Percentiles rank a stretch among this genome's conserved stretches.
Evolutionary conservation across 2,329 filamentous ascomycete genomes (phyloP).

Genomic region (Ophiostoma ulmi): DNA sequence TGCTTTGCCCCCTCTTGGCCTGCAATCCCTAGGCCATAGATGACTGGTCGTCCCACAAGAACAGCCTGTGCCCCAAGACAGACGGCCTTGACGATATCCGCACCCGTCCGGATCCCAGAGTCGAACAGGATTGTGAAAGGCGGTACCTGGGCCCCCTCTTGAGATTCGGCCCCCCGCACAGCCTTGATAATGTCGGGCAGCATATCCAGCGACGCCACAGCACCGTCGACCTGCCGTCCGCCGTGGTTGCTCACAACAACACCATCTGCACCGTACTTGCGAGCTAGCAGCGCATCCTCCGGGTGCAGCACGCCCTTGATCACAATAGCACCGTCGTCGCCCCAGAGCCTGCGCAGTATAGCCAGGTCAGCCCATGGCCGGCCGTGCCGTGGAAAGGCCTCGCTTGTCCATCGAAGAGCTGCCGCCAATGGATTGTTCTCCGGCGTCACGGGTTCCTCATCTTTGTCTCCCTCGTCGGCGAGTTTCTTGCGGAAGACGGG

Average conservation of each 20-base stretch:
- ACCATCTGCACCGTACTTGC: constrained; percentile 43
- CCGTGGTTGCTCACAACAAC: constrained; percentile 57
- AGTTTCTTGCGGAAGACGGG: constrained; percentile 59
- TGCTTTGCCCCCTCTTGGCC: constrained; percentile 52
- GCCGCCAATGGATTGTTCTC: constrained; percentile 49
- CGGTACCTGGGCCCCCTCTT: background rate
- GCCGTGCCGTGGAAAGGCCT: constrained; percentile 48
- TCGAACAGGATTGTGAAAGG: constrained; percentile 53
- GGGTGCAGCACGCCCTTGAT: constrained; percentile 54
- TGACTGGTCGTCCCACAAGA: constrained; percentile 51
- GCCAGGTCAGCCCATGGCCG: constrained; percentile 59
- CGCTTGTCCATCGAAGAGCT: constrained; percentile 47
- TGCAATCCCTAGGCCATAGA: constrained; percentile 53
- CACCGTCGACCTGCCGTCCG: constrained; percentile 53
- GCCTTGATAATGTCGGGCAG: constrained; percentile 57
- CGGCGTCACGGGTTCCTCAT: constrained; percentile 36
- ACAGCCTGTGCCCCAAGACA: constrained; percentile 53
- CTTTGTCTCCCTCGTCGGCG: constrained; percentile 35
- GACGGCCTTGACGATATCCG: constrained; percentile 55
- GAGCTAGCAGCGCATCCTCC: constrained; percentile 45
- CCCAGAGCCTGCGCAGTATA: constrained; percentile 53
- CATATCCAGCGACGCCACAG: constrained; percentile 50
- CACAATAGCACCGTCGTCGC: constrained; percentile 52
- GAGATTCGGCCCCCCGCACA: constrained; percentile 50
- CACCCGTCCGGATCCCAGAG: constrained; percentile 50